Conservation (phyloP, 257 asterid species). For the Marsdenia floribunda region DNA sequence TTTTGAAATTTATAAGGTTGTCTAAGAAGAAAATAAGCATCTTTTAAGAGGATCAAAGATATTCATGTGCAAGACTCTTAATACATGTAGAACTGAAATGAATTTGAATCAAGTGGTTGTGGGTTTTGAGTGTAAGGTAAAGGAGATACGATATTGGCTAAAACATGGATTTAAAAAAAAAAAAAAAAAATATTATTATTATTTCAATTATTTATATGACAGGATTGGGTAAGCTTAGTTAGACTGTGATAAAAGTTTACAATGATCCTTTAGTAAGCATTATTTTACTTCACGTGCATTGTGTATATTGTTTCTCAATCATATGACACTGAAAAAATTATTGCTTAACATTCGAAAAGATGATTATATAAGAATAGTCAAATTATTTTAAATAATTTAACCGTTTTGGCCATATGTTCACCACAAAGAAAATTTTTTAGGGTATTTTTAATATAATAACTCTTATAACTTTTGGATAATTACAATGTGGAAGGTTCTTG, state of each 20-base stretch:
- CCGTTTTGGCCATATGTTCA: too few species aligned
- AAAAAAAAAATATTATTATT: not conserved
- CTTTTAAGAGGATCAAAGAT: not conserved
- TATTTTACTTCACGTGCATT: slow-evolving; percentile 6
- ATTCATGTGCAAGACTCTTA: not conserved
- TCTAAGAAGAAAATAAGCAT: not conserved
- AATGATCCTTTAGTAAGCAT: not conserved
- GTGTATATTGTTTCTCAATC: not conserved
- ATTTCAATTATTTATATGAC: slow-evolving; percentile 12
- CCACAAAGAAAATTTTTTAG: too few species aligned
- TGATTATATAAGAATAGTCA: too few species aligned
- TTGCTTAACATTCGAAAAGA: too few species aligned
- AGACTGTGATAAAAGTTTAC: not conserved
- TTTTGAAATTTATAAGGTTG: too few species aligned
- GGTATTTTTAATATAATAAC: too few species aligned
- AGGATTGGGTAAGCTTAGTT: slow-evolving; percentile 16
- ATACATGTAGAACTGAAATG: not conserved
- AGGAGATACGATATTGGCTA: slow-evolving; percentile 1
- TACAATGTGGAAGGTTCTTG: too few species aligned
- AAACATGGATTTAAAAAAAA: not conserved
- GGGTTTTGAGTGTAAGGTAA: not conserved
- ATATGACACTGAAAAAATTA: too few species aligned
- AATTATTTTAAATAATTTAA: too few species aligned
- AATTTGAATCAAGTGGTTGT: not conserved
- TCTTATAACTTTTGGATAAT: too few species aligned